Percentiles rank a stretch among this genome's conserved stretches.
These are phyloP conservation scores for Eustoma russellianum DNA, from an alignment of 257 asterid species.

Conservation along the genomic window DNA sequence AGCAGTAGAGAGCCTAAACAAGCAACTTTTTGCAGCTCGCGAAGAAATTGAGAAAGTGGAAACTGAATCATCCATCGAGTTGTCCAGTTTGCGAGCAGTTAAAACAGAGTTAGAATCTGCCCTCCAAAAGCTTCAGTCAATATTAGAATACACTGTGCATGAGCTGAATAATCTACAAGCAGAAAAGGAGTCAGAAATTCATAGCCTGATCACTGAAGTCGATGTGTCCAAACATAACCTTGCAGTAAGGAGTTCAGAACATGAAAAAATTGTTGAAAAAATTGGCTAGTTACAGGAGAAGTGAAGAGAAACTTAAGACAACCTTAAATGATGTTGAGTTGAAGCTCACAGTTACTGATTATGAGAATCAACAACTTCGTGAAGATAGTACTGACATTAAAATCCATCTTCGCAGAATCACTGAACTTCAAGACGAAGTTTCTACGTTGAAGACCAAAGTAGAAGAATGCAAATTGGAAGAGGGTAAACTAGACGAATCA, in stretches of 20 bases:
- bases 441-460: conserved; percentile 35
- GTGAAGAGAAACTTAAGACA: conserved; percentile 60
- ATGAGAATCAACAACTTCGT: conserved; percentile 51
- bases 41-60: conserved; percentile 37
- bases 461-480: conserved; percentile 29
- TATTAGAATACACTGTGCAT: conserved; percentile 23
- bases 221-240: conserved; percentile 27
- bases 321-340: conserved; percentile 52
- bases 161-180: conserved; percentile 18
- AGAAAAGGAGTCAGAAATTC: conserved; percentile 30
- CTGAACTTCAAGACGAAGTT: conserved; percentile 46
- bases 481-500: conserved; percentile 40
- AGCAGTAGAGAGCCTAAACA: conserved; percentile 30
- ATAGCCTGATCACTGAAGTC: conserved; percentile 34
- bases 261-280: conserved; percentile 35
- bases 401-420: conserved; percentile 42
- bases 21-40: conserved; percentile 20
- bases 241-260: conserved; percentile 32
- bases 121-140: conserved; percentile 30
- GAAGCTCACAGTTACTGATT: conserved; percentile 62
- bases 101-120: conserved; percentile 34
- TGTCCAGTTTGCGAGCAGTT: conserved; percentile 36
- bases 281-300: conserved; percentile 38
- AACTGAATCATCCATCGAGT: conserved; percentile 23
- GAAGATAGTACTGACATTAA: conserved; percentile 40